phyloP scores from a whole-genome alignment of 2,329 filamentous ascomycete genomes.

The Ophiocordyceps polyrhachis-furcata region DNA sequence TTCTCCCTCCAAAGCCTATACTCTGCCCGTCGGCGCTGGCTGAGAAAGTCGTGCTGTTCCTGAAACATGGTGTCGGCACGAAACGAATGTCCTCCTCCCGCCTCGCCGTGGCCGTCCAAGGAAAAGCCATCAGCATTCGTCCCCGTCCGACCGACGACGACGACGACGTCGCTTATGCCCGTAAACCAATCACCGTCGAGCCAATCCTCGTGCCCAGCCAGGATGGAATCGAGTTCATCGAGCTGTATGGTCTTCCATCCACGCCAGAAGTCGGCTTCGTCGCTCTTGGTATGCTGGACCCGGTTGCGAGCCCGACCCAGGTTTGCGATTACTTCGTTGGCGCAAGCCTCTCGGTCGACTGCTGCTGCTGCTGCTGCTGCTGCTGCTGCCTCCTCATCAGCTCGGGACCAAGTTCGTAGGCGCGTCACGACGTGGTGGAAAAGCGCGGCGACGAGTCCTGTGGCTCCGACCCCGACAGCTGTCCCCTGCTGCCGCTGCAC shows the following conservation, averaged over 20 bases:
- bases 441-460: conserved; percentile 38
- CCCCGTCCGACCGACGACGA: conserved; percentile 18
- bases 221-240: conserved; percentile 42
- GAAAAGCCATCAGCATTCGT: conserved; percentile 9
- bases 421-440: conserved; percentile 40
- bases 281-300: conserved; percentile 13
- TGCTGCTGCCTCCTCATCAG: too few relatives aligned
- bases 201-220: conserved; percentile 37
- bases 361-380: too few relatives aligned
- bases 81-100: conserved; percentile 22
- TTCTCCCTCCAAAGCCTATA: conserved; percentile 46
- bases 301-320: conserved; percentile 22
- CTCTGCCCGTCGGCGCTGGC: conserved; percentile 39
- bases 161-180: conserved; percentile 36
- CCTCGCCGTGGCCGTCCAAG: conserved; percentile 8
- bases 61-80: conserved; percentile 55
- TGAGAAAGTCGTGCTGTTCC: conserved; percentile 52
- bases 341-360: conserved; percentile 25
- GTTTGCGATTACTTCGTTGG: conserved; percentile 26
- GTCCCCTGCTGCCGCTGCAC: conserved; percentile 18
- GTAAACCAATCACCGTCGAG: conserved; percentile 44
- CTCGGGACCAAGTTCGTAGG: conserved; percentile 21
- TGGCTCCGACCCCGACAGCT: conserved; percentile 28
- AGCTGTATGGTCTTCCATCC: conserved; percentile 30
- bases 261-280: conserved; percentile 30